Conservation (phyloP, 257 asterid species). For the Marsdenia floribunda region DNA sequence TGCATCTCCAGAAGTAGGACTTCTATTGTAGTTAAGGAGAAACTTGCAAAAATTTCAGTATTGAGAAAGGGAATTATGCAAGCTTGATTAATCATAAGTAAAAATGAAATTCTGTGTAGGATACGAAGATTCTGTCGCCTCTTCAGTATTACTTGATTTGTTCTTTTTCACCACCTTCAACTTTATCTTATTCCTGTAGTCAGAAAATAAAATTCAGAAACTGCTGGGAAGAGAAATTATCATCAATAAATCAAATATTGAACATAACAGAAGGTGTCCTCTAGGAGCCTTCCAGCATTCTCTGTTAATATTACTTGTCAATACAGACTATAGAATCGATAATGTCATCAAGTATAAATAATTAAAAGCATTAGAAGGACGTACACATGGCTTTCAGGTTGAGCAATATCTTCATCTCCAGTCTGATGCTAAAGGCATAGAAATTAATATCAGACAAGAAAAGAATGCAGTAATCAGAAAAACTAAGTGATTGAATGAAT, state of each 20-base stretch:
- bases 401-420: constrained; percentile 22
- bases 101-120: constrained; percentile 9
- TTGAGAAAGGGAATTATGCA: constrained; percentile 6
- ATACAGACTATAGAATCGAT: neutral
- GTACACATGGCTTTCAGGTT: constrained; percentile 28
- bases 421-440: constrained; percentile 31
- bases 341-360: neutral
- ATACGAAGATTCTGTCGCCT: constrained; percentile 30
- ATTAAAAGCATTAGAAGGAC: constrained; percentile 3
- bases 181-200: constrained; percentile 30
- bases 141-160: constrained; percentile 26
- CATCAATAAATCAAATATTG: neutral
- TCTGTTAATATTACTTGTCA: neutral
- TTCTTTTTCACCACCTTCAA: constrained; percentile 32
- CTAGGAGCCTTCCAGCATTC: neutral
- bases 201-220: constrained; percentile 20
- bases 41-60: constrained; percentile 11
- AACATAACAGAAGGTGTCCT: constrained; percentile 1
- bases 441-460: constrained; percentile 10
- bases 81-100: constrained; percentile 2
- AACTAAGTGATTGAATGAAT: constrained; percentile 2
- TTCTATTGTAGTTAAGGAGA: constrained; percentile 55
- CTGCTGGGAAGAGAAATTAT: constrained; percentile 1
- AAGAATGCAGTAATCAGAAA: constrained; percentile 1
- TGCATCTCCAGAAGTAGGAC: constrained; percentile 63